Percentiles rank a stretch among this genome's conserved stretches.
Conservation (phyloP, 73 alveolate genomes). For the Paramecium biaurelia region DNA sequence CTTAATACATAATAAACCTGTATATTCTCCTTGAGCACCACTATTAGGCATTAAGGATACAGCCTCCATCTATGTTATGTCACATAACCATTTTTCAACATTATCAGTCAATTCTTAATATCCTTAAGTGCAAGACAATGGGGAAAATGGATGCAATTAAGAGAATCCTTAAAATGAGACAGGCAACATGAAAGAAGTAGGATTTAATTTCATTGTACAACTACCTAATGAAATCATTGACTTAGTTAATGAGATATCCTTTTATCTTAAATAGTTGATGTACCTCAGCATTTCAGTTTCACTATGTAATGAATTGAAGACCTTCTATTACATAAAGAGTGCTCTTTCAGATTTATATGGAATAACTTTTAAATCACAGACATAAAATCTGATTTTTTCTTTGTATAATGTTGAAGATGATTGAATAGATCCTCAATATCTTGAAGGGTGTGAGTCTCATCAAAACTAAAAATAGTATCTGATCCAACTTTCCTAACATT, state of each 20-base stretch:
- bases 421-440: constrained; percentile 70
- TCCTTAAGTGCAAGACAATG: constrained; percentile 82
- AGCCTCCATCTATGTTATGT: constrained; percentile 84
- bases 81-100: constrained; percentile 67
- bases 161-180: constrained; percentile 87
- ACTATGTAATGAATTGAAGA: constrained; percentile 76
- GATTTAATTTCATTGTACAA: constrained; percentile 96
- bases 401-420: constrained; percentile 63
- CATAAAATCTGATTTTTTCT: constrained; percentile 5
- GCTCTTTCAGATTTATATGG: constrained; percentile 15
- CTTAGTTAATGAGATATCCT: constrained; percentile 75
- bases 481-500: constrained; percentile 74
- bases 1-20: constrained; percentile 90
- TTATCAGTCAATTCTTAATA: constrained; percentile 77
- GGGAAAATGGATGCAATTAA: constrained; percentile 91
- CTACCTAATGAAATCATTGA: constrained; percentile 92
- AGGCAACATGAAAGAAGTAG: constrained; percentile 89
- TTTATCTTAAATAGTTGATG: constrained; percentile 77
- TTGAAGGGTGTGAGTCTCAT: constrained; percentile 80
- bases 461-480: constrained; percentile 73
- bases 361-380: not conserved
- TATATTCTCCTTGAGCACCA: constrained; percentile 95
- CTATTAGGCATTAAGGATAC: constrained; percentile 87
- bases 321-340: constrained; percentile 68
- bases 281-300: constrained; percentile 94